Conservation (phyloP, 2,329 filamentous ascomycete genomes). For the Fusarium nurragi region DNA sequence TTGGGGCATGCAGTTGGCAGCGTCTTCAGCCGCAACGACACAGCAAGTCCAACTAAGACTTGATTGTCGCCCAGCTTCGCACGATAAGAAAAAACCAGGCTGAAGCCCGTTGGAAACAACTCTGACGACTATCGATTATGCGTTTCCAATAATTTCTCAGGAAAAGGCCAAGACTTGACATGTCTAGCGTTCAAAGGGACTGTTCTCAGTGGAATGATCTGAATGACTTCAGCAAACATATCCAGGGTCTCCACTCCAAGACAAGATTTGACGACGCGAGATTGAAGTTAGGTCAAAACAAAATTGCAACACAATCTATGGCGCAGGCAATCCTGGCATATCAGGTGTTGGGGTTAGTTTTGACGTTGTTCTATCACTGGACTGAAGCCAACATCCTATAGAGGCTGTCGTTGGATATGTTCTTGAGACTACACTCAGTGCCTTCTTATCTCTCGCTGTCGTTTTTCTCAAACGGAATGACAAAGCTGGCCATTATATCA, state of each 20-base stretch:
- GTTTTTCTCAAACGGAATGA: neutral
- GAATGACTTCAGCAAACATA: slow-evolving; percentile 20
- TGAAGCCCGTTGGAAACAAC: neutral
- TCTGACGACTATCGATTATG: neutral
- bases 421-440: slow-evolving; percentile 10
- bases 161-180: neutral
- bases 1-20: neutral
- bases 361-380: neutral
- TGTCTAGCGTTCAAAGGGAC: neutral
- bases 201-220: slow-evolving; percentile 10
- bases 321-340: slow-evolving; percentile 37
- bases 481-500: neutral
- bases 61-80: neutral
- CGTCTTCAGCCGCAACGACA: neutral
- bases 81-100: neutral
- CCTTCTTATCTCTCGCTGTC: slow-evolving; percentile 2
- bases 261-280: slow-evolving; percentile 2
- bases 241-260: neutral
- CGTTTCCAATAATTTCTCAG: too few species aligned
- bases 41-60: neutral
- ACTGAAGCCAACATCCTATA: neutral
- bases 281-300: slow-evolving; percentile 7
- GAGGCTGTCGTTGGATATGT: slow-evolving; percentile 27
- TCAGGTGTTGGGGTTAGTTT: slow-evolving; percentile 37
- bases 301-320: slow-evolving; percentile 35